Base-by-base conservation (phyloP, 805 yeast genomes). In the Lipomyces mesembrius region DNA sequence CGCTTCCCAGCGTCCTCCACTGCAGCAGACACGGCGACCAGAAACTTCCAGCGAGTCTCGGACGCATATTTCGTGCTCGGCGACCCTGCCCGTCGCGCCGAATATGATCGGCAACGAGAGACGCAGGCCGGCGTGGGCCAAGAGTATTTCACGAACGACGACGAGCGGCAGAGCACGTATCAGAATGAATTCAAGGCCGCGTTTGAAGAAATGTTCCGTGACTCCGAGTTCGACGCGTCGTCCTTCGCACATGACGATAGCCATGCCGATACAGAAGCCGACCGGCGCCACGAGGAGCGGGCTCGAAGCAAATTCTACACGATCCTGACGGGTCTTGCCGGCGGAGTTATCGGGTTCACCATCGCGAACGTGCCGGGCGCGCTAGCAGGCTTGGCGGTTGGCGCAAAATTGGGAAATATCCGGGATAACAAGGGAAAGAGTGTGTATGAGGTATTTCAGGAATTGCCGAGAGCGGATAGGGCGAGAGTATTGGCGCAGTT, bases 331-430 rank as follows among this genome's bases (percentile, higher is more conserved):
- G 73, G 71, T 9, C 49, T 63, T 9, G 64, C 70, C 1, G 74
- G 74, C 20, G 67, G 70, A 1, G 71, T 64, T 25, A 57, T 72
- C 2, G 74, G 74, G n/a, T 72, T 72, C 57, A 72, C 72, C 22
- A 51, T 72, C 39, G 74, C 70, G 20, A 72, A 72, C 43, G 59
- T 71, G 20, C 74, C 74, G 3, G 74, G 74, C 20, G 74, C 73
- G 7, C 32, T 72, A 20, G 73, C 74, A 8, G 74, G 74, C 0
- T 55, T 59, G 27, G 74, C 68, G 46, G 61, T 68, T n/a, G 74
- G 74, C 20, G 71, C 71, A 1, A 62, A 66, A 39, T 64, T 72
- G 46, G 74, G 74, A 2, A 69, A 62, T 52, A 64, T 72, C 20
- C 51, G 74, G 32, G 74, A 72, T 52, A 17, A 39, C 11, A 64